phyloP scores from a whole-genome alignment of 73 alveolate genomes.

The Breviolum minutum region DNA sequence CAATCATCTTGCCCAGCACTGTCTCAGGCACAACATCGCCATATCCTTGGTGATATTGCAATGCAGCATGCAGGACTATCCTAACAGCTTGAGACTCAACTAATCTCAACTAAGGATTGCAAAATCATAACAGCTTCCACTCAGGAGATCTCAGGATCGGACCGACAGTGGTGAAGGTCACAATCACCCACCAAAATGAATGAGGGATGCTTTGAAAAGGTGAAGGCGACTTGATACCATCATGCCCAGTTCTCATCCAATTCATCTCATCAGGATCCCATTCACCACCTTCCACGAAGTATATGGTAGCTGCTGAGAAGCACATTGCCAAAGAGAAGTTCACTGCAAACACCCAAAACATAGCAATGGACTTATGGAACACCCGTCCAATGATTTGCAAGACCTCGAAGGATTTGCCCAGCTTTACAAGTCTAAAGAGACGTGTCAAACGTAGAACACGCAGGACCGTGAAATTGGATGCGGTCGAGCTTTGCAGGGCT shows the following conservation, averaged over 20 bases:
- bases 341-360: slow-evolving; percentile 88
- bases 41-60: not conserved
- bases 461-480: slow-evolving; percentile 57
- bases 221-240: slow-evolving; percentile 33
- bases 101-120: too few relatives aligned
- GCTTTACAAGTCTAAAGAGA: slow-evolving; percentile 55
- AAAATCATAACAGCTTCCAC: not conserved
- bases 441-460: slow-evolving; percentile 82
- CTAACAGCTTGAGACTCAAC: not conserved
- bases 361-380: slow-evolving; percentile 86
- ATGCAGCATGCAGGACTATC: not conserved
- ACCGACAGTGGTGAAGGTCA: slow-evolving; percentile 67
- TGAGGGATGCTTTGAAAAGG: slow-evolving; percentile 85
- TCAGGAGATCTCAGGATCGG: not conserved
- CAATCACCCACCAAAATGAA: slow-evolving; percentile 85
- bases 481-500: not conserved
- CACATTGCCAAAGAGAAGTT: slow-evolving; percentile 64
- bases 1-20: slow-evolving; percentile 65
- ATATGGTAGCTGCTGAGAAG: slow-evolving; percentile 74
- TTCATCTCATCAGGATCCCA: slow-evolving; percentile 51
- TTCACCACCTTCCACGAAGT: slow-evolving; percentile 85
- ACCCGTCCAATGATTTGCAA: slow-evolving; percentile 69
- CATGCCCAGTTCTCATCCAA: slow-evolving; percentile 40
- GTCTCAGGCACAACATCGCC: slow-evolving; percentile 84
- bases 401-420: slow-evolving; percentile 84